Conservation (phyloP, 768 basidiomycete genomes). For the Sporobolomyces phaffii region DNA sequence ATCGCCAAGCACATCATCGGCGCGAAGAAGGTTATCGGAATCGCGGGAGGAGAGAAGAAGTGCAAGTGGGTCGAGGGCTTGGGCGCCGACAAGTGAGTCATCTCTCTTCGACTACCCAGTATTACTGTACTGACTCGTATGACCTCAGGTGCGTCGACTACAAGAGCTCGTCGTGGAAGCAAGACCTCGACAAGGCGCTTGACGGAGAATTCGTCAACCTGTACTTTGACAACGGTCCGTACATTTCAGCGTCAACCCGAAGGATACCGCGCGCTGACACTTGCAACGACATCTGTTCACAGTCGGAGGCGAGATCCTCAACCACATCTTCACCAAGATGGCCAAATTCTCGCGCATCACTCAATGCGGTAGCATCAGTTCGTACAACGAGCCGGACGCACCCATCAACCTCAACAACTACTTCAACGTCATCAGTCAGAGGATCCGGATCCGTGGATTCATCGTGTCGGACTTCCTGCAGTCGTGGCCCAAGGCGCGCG, state of each 20-base stretch:
- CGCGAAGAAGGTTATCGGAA: conserved; percentile 44
- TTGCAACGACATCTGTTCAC: too few species aligned
- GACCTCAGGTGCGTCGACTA: conserved; percentile 44
- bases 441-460: conserved; percentile 36
- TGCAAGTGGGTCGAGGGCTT: conserved; percentile 45
- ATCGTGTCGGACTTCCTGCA: conserved; percentile 2
- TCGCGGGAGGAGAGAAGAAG: conserved; percentile 44
- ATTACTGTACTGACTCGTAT: neutral
- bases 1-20: conserved; percentile 45
- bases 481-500: neutral
- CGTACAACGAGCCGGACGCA: conserved; percentile 24
- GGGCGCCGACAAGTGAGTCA: conserved; percentile 42
- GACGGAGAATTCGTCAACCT: conserved; percentile 18
- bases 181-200: conserved; percentile 35
- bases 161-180: conserved; percentile 36
- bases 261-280: too few species aligned
- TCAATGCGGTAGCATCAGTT: conserved; percentile 37
- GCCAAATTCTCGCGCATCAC: conserved; percentile 37
- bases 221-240: conserved; percentile 9
- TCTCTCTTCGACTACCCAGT: neutral
- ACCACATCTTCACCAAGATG: conserved; percentile 37
- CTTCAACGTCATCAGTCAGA: conserved; percentile 40
- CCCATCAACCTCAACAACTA: conserved; percentile 29
- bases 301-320: conserved; percentile 41
- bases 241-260: too few species aligned